Evolutionary conservation across 2,329 filamentous ascomycete species (phyloP), one percentile per base, ranked within the genome.

Genomic region (Drechmeria coniospora): DNA sequence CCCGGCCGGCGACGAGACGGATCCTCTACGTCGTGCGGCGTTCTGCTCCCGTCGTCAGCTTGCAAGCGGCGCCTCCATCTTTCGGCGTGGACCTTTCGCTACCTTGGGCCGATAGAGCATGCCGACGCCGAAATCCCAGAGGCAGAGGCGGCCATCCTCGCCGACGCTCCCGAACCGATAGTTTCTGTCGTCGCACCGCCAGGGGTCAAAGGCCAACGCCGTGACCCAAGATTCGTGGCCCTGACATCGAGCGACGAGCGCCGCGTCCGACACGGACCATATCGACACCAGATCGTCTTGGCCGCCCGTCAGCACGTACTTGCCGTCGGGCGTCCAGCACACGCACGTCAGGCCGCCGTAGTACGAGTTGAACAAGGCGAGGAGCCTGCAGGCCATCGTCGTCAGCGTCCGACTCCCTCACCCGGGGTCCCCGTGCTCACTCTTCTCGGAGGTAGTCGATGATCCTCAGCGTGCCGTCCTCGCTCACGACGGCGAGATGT

Each of bases 71-170:
- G 8, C 2, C n/a, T n/a, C n/a, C n/a, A n/a, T n/a, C n/a, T n/a
- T n/a, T 27, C 6, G 14, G 27, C 4, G 6, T 19, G 21, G 2
- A 14, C 15, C 9, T 21, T 9, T 17, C 6, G 12, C 24, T 30
- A 35, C 32, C 56, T 87, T 87, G 13, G 90, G 87, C 34, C 86
- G 70, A 52, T 92, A 81, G 42, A 98, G 64, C 87, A 95, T 95
- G 41, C 84, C 84, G 23, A 93, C 83, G 39, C 78, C 93, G 50
- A 98, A 98, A 57, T 98, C 90, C 90, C 90, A 98, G 9, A 98
- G 61, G 33, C 93, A 71, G 12, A 98, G 60, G 32, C 84, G 68
- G 42, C 86, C 82, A 49, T 98, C 90, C 48, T 95, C 87, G 10
- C 87, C 90, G 1, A 98, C 87, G 43, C 83, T 93, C 17, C 90